Conservation (phyloP, 208 protist species). For the Trypanosoma lewisi region DNA sequence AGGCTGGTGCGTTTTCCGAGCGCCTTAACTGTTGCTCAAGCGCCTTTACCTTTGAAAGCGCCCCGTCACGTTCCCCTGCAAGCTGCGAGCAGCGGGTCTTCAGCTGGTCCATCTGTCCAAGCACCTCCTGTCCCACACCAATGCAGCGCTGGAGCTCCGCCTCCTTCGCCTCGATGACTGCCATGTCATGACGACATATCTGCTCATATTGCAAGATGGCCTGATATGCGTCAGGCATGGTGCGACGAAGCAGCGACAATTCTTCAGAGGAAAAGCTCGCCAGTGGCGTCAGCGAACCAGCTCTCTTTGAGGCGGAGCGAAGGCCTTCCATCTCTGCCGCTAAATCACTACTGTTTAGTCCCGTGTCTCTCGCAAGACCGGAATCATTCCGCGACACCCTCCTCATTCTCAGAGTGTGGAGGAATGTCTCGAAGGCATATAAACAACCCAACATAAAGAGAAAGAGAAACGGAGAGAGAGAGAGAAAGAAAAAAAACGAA, state of each 20-base stretch:
- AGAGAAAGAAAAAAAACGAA: conserved; percentile 6
- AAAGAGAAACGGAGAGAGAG: conserved; percentile 6
- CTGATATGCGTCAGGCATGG: conserved; percentile 30
- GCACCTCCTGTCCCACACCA: conserved; percentile 69
- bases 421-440: neutral
- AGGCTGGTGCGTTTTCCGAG: neutral
- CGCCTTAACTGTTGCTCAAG: conserved; percentile 1
- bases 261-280: conserved; percentile 30
- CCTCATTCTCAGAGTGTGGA: neutral
- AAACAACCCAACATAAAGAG: conserved; percentile 13
- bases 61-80: conserved; percentile 48
- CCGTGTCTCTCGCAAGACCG: neutral
- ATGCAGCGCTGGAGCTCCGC: conserved; percentile 73
- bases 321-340: neutral
- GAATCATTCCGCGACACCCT: neutral
- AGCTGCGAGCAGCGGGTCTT: conserved; percentile 50
- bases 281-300: conserved; percentile 18
- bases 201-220: conserved; percentile 44
- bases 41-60: neutral
- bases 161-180: conserved; percentile 57
- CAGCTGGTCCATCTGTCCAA: conserved; percentile 60
- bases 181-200: conserved; percentile 20
- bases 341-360: conserved; percentile 16
- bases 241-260: conserved; percentile 9
- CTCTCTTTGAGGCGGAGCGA: neutral